These are phyloP conservation scores for Physcomitrium patens DNA, from an alignment of 225 moss, liverwort and hornwort genomes.

Conservation along the genomic window DNA sequence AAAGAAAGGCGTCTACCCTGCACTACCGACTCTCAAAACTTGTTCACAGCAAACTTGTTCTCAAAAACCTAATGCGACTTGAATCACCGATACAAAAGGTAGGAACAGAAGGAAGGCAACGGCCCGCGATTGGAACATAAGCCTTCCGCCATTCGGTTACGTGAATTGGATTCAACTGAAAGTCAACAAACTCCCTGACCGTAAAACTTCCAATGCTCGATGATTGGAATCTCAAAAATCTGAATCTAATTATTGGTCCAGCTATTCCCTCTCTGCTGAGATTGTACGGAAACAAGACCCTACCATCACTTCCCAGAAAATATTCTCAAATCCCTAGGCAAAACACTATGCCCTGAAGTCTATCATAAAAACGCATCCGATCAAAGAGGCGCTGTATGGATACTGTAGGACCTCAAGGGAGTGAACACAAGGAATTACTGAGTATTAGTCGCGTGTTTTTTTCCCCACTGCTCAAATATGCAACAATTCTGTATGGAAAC, in stretches of 20 bases:
- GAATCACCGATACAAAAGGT: background rate
- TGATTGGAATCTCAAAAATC: constrained; percentile 9
- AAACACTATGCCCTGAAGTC: background rate
- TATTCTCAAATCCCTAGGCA: background rate
- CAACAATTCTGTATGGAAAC: background rate
- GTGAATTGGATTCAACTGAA: constrained; percentile 1
- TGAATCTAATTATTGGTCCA: background rate
- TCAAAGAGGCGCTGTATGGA: constrained; percentile 1
- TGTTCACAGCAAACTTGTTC: constrained; percentile 10
- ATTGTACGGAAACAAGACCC: background rate
- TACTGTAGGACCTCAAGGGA: constrained; percentile 15
- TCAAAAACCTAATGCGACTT: background rate
- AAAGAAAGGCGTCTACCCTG: background rate
- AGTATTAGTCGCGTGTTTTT: constrained; percentile 7
- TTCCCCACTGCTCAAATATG: background rate
- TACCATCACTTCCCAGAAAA: background rate
- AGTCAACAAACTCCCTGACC: background rate
- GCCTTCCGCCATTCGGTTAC: constrained; percentile 1
- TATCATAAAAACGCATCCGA: background rate
- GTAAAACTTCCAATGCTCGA: constrained; percentile 9
- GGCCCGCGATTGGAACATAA: background rate
- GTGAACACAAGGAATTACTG: background rate
- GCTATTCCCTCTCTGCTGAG: constrained; percentile 8
- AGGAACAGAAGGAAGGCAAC: background rate
- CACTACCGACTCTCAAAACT: constrained; percentile 7